Base-by-base conservation (phyloP, 2,329 filamentous ascomycete genomes). In the Colletotrichum australisinense region DNA sequence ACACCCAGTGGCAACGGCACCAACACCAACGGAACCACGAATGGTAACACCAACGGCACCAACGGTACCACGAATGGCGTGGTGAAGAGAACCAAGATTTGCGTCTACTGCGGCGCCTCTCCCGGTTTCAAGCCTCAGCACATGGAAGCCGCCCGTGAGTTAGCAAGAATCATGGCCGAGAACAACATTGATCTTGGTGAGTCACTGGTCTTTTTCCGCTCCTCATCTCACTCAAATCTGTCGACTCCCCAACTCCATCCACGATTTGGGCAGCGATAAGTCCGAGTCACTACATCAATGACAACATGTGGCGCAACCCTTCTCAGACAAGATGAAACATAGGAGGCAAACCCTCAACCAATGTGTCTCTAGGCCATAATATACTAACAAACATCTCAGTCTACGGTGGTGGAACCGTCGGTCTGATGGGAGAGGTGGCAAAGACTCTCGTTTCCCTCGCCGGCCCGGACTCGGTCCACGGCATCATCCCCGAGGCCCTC, bases 381-480 rank as follows among this genome's bases (percentile, higher is more conserved):
- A 5, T 22, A 62, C 72, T 75, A 63, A 75, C 74, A 58, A 22
- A 69, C 30, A 52, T 49, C 69, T 32, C 58, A 91, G 95, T 98
- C 76, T 99, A 98, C 83, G 97, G 97, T 77, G 97, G 97, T 77
- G 97, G 97, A 79, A 98, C 96, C 2, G 91, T 95, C 49, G 97
- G 97, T 11, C 89, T 99, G 58, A 99, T 99, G 97, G 97, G 97
- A 80, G 95, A 98, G 81, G 84, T 98, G 12, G 95, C 97, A 58
- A 93, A 93, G 78, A 95, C 94, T 0, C 91, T 99, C 32, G 95
- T 97, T 77, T 88, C 93, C 0, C 90, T 98, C 75, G 92, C 92
- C 5, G 96, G 97, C 3, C 94, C 95, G 0, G 83, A 91, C 63
- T 85, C 93, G 14, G 97, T 98, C 19, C 96, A 98, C 85, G 97